Percentiles rank a stretch among this genome's conserved stretches.
Evolutionary conservation across 2,329 filamentous ascomycete genomes (phyloP).

Genomic region (Xylariaceae sp.): DNA sequence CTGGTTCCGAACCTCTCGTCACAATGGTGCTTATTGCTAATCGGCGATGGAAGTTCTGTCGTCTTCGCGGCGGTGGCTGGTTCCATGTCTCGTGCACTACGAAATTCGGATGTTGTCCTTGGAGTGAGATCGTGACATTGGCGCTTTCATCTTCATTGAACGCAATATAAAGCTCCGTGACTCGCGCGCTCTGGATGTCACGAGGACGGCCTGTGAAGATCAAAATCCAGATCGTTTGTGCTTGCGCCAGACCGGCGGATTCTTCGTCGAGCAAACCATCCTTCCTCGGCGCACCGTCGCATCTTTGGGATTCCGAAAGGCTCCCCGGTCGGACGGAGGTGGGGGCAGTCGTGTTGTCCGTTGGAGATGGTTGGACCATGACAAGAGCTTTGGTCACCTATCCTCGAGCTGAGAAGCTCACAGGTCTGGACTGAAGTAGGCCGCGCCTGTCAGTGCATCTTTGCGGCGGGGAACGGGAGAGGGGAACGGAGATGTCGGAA

Average conservation of each 20-base stretch:
- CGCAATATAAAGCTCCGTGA: constrained; percentile 28
- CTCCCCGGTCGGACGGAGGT: constrained; percentile 11
- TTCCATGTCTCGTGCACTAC: constrained; percentile 25
- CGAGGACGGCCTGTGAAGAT: constrained; percentile 29
- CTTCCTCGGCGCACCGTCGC: constrained; percentile 15
- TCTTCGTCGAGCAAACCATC: too few species aligned
- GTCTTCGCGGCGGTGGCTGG: constrained; percentile 22
- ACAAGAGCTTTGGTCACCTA: constrained; percentile 14
- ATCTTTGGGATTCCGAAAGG: constrained; percentile 11
- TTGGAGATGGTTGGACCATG: constrained; percentile 14
- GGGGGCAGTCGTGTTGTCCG: constrained; percentile 10
- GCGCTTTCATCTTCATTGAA: constrained; percentile 27
- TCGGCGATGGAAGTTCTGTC: constrained; percentile 27
- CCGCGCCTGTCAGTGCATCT: constrained; percentile 1
- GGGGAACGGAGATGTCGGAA: constrained; percentile 2
- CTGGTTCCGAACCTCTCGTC: constrained; percentile 17
- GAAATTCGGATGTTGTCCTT: constrained; percentile 26
- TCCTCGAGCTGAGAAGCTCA: constrained; percentile 9
- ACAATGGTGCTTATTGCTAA: constrained; percentile 26
- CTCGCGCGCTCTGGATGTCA: constrained; percentile 28
- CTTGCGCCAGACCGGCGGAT: constrained; percentile 18
- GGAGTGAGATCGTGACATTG: constrained; percentile 29
- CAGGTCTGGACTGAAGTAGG: constrained; percentile 7
- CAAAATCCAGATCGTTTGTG: constrained; percentile 30
- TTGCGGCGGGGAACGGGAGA: too few species aligned